Conservation (phyloP, 1,139 yeast genomes). For the Yamadazyma atlantica region DNA sequence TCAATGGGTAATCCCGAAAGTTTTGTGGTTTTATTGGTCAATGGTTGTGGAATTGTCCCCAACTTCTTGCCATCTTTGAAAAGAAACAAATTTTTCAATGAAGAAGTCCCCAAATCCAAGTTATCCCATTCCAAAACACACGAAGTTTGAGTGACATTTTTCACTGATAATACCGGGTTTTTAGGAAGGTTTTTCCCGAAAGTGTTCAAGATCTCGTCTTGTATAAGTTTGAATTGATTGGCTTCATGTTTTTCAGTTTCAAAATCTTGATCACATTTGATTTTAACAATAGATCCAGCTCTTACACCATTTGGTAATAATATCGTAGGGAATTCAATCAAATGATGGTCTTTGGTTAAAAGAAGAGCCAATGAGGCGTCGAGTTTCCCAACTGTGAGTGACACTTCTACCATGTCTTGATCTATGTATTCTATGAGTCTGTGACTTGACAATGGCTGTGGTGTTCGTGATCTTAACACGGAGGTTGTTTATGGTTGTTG, state of each 20-base stretch:
- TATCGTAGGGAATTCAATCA: conserved; percentile 94
- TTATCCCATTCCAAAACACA: conserved; percentile 95
- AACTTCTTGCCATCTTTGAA: conserved; percentile 79
- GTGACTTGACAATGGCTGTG: neutral
- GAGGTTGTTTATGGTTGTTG: too few relatives aligned
- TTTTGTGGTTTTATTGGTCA: conserved; percentile 78
- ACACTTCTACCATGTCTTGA: conserved; percentile 74
- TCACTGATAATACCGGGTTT: conserved; percentile 66
- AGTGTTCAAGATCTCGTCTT: conserved; percentile 66
- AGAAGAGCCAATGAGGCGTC: conserved; percentile 93
- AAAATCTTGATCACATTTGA: conserved; percentile 80
- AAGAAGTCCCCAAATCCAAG: conserved; percentile 79
- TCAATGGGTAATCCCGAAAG: conserved; percentile 91
- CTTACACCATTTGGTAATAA: conserved; percentile 85
- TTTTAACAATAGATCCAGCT: conserved; percentile 92
- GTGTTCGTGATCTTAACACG: too few relatives aligned
- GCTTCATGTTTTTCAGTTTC: conserved; percentile 65
- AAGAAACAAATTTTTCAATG: conserved; percentile 70
- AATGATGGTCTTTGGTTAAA: conserved; percentile 88
- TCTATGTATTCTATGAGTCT: too few relatives aligned
- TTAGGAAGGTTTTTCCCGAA: conserved; percentile 78
- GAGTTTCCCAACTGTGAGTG: conserved; percentile 90
- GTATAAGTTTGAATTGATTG: conserved; percentile 59
- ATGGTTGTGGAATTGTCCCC: conserved; percentile 84
- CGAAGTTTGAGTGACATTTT: conserved; percentile 89